Evolutionary conservation across 352 stramenopile genomes (phyloP).

Genomic region (Phytophthora crassamura): DNA sequence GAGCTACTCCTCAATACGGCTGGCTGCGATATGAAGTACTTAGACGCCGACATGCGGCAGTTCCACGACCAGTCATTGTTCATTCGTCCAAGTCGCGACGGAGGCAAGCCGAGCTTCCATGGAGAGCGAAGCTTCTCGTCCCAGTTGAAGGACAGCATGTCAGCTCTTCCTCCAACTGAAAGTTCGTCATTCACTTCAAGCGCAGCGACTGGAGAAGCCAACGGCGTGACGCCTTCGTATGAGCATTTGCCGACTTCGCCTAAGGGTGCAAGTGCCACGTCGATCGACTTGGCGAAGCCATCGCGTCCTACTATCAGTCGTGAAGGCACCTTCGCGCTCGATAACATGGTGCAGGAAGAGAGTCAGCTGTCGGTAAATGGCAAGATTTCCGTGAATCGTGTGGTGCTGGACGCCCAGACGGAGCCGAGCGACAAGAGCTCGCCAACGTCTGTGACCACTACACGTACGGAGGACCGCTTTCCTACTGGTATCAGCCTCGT

Average conservation of each 20-base stretch:
- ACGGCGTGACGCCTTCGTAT: constrained; percentile 18
- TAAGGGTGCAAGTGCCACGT: constrained; percentile 6
- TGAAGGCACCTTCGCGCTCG: constrained; percentile 28
- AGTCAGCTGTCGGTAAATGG: constrained; percentile 4
- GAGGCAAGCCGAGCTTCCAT: constrained; percentile 21
- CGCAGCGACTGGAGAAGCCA: not conserved
- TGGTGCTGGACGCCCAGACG: constrained; percentile 18
- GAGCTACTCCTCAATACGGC: constrained; percentile 58
- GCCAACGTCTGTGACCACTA: constrained; percentile 5
- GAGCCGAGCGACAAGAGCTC: constrained; percentile 15
- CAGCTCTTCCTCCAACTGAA: not conserved
- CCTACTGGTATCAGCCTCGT: constrained; percentile 19
- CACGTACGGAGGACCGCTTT: constrained; percentile 28
- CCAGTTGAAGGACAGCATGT: constrained; percentile 16
- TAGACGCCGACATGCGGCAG: constrained; percentile 75
- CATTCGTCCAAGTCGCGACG: constrained; percentile 32
- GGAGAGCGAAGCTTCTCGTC: constrained; percentile 24
- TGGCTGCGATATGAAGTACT: constrained; percentile 62
- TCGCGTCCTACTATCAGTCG: constrained; percentile 19
- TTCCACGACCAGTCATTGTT: constrained; percentile 73
- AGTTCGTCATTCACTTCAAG: not conserved
- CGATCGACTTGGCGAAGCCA: constrained; percentile 4
- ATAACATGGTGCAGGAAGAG: constrained; percentile 22
- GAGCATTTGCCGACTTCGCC: constrained; percentile 31
- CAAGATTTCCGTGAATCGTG: not conserved